Evolutionary conservation across 345 rosid genomes (phyloP).

Genomic region (Carallia pectinifolia): DNA sequence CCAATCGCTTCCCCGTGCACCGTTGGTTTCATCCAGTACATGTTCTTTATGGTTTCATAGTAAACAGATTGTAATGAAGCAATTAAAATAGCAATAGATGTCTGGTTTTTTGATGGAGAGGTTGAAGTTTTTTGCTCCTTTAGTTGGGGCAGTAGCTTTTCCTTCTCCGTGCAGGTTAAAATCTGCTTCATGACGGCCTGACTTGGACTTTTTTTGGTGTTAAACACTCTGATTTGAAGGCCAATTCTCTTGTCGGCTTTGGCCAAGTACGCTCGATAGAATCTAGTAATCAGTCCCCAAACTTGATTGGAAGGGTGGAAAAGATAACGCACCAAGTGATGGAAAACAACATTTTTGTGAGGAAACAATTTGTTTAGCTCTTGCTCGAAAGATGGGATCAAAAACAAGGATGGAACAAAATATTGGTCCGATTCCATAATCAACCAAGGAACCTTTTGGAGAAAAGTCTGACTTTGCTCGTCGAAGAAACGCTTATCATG

Average conservation of each 20-base stretch:
- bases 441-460: slow-evolving; percentile 15
- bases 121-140: not conserved
- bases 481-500: slow-evolving; percentile 14
- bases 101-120: not conserved
- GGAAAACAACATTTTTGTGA: slow-evolving; percentile 14
- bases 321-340: slow-evolving; percentile 11
- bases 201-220: not conserved
- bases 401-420: slow-evolving; percentile 18
- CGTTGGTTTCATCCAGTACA: slow-evolving; percentile 21
- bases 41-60: slow-evolving; percentile 11
- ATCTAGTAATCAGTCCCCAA: slow-evolving; percentile 26
- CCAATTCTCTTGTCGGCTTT: slow-evolving; percentile 20
- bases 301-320: slow-evolving; percentile 20
- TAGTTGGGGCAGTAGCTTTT: slow-evolving; percentile 9
- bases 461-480: slow-evolving; percentile 9
- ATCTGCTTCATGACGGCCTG: slow-evolving; percentile 13
- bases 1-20: slow-evolving; percentile 18
- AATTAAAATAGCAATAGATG: slow-evolving; percentile 14
- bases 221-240: slow-evolving; percentile 19
- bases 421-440: slow-evolving; percentile 19
- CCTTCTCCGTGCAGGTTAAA: slow-evolving; percentile 6
- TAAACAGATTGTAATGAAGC: slow-evolving; percentile 13
- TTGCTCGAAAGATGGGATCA: slow-evolving; percentile 6
- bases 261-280: slow-evolving; percentile 14
- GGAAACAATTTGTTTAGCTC: slow-evolving; percentile 15